Base-by-base conservation (phyloP, 352 stramenopile genomes). In the Phytophthora idaei region DNA sequence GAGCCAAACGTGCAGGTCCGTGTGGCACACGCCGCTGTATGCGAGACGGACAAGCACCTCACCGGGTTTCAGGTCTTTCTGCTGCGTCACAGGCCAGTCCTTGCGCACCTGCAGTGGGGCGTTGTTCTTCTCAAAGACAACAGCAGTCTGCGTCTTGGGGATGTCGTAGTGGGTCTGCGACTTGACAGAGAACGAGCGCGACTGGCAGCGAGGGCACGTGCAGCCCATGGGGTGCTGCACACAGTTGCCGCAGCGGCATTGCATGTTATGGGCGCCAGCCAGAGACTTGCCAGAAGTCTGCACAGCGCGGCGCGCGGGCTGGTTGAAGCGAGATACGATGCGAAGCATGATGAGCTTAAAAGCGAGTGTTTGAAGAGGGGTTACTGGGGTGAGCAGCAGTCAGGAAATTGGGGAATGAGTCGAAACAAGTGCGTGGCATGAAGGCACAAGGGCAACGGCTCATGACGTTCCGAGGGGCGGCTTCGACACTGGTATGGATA, bases 61-160 rank as follows among this genome's bases (percentile, higher is more conserved):
- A 37, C 77, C 77, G 0, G 77, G 69, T 48, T 78, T 76, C 61
- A 85, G 61, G 37, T 83, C 72, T 14, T 79, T 45, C 8, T 55
- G 74, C 34, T 85, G 77, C 7, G 67, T 69, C 39, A 85, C 77
- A 0, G 77, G 77, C 72, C 74, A 83, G 69, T 83, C 69, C 59
- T 71, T 78, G 54, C 69, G 72, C 6, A 85, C 74, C 34, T 83
- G 71, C 3, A 85, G 67, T 7, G 74, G 77, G 10, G 69, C 73
- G 48, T 74, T 77, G 67, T 80, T 78, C 47, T 81, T 60, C 66
- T 85, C 77, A 34, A 83, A 85, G 0, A 85, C 61, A 0, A 83
- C 62, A 12, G 77, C 77, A 1, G 64, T 77, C 49, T 83, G 77
- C n/a, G 77, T 85, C 77, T 77, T 83, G n/a, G 77, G 74, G 56